Evolutionary conservation across 2,329 filamentous ascomycete genomes (phyloP).

Genomic region (Penicillium sp.): DNA sequence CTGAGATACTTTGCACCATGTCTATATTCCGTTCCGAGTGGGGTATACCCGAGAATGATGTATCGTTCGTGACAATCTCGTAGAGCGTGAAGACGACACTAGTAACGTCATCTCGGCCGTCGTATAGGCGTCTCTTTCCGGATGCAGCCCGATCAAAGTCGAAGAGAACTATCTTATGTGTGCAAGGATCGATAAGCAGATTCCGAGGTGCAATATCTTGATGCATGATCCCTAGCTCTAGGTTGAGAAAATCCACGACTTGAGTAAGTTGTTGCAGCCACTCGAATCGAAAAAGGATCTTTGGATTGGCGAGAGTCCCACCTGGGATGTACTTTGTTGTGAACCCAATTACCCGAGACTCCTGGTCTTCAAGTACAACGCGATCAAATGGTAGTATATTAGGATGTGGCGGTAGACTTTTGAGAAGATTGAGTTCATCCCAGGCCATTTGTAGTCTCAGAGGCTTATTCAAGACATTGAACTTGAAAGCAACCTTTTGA

Average conservation of each 20-base stretch:
- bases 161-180: slow-evolving; percentile 23
- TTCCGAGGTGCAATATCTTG: slow-evolving; percentile 33
- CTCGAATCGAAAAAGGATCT: slow-evolving; percentile 21
- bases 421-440: slow-evolving; percentile 28
- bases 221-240: slow-evolving; percentile 29
- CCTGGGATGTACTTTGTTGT: slow-evolving; percentile 26
- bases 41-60: slow-evolving; percentile 19
- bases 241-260: slow-evolving; percentile 23
- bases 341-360: slow-evolving; percentile 28
- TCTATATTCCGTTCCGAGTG: slow-evolving; percentile 24
- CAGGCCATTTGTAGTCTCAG: slow-evolving; percentile 19
- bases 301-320: slow-evolving; percentile 23
- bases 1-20: slow-evolving; percentile 16
- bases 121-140: slow-evolving; percentile 13
- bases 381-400: slow-evolving; percentile 29
- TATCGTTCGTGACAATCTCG: slow-evolving; percentile 27
- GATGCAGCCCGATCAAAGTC: slow-evolving; percentile 23
- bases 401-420: slow-evolving; percentile 25
- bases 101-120: slow-evolving; percentile 24
- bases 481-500: slow-evolving; percentile 20
- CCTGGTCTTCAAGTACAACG: slow-evolving; percentile 25
- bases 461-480: slow-evolving; percentile 14
- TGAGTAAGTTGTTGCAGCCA: slow-evolving; percentile 24
- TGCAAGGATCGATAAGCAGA: slow-evolving; percentile 24
- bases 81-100: slow-evolving; percentile 27